These are phyloP conservation scores for Senna tora DNA, from an alignment of 306 rosid species.

Conservation along the genomic window DNA sequence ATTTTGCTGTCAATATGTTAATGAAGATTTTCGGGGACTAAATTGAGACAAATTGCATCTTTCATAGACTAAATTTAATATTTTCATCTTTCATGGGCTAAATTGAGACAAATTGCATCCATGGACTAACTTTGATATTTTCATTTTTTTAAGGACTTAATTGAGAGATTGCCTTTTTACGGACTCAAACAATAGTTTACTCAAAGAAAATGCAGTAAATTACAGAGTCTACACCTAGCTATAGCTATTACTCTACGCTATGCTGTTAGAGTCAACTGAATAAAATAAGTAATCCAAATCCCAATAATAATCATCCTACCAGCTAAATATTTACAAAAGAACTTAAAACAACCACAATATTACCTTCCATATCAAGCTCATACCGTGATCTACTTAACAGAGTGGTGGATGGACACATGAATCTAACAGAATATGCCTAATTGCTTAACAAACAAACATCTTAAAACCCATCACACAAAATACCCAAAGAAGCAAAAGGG, in stretches of 20 bases:
- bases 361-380: not conserved
- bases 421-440: conserved; percentile 29
- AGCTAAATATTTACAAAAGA: not conserved
- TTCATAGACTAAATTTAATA: no score
- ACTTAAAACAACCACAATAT: conserved; percentile 16
- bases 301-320: conserved; percentile 1
- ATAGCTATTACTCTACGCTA: conserved; percentile 13
- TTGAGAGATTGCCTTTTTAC: no score
- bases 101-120: no score
- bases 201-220: conserved; percentile 15
- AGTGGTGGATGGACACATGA: conserved; percentile 13
- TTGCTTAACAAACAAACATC: conserved; percentile 16
- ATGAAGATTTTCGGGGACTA: no score
- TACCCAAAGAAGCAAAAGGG: conserved; percentile 12
- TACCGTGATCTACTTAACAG: conserved; percentile 28
- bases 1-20: no score
- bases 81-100: no score
- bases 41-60: no score
- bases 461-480: conserved; percentile 2
- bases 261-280: not conserved
- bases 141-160: no score
- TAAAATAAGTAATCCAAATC: not conserved
- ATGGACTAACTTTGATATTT: no score
- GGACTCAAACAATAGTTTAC: no score
- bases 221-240: conserved; percentile 16